Conservation (phyloP, 805 yeast genomes). For the Priceomyces medius region DNA sequence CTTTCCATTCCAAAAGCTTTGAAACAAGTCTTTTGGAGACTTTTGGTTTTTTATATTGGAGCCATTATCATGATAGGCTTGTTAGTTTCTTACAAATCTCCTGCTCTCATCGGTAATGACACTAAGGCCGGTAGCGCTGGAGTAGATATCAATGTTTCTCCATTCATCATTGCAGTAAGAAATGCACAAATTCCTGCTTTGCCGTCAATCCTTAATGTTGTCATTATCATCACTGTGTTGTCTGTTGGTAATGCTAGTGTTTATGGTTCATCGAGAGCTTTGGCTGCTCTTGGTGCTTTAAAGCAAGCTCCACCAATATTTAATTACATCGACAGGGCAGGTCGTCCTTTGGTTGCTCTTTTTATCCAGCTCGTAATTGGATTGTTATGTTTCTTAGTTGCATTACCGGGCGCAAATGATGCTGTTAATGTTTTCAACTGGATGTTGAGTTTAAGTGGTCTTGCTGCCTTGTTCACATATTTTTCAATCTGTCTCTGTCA, state of each 20-base stretch:
- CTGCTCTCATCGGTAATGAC: slow-evolving; percentile 47
- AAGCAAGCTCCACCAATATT: slow-evolving; percentile 58
- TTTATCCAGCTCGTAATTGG: slow-evolving; percentile 35
- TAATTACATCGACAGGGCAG: slow-evolving; percentile 39
- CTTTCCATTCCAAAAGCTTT: slow-evolving; percentile 40
- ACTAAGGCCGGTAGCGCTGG: slow-evolving; percentile 19
- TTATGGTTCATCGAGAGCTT: slow-evolving; percentile 69
- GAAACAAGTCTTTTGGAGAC: slow-evolving; percentile 44
- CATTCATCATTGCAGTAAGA: slow-evolving; percentile 70
- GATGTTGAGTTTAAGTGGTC: slow-evolving; percentile 41
- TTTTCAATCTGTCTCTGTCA: slow-evolving; percentile 40
- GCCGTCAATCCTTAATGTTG: slow-evolving; percentile 73
- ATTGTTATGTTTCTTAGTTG: slow-evolving; percentile 60
- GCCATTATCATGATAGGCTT: slow-evolving; percentile 35
- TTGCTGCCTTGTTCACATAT: slow-evolving; percentile 43
- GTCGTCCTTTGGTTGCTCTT: slow-evolving; percentile 42
- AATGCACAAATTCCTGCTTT: slow-evolving; percentile 61
- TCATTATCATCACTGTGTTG: slow-evolving; percentile 66
- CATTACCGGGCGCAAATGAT: slow-evolving; percentile 32
- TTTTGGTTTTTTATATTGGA: slow-evolving; percentile 38
- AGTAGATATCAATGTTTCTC: slow-evolving; percentile 55
- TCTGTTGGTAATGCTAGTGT: slow-evolving; percentile 78
- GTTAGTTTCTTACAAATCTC: slow-evolving; percentile 51
- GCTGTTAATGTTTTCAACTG: slow-evolving; percentile 31
- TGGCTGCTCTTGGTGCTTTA: slow-evolving; percentile 67